Evolutionary conservation across 257 asterid genomes (phyloP).

Genomic region (Rubia yunnanensis): DNA sequence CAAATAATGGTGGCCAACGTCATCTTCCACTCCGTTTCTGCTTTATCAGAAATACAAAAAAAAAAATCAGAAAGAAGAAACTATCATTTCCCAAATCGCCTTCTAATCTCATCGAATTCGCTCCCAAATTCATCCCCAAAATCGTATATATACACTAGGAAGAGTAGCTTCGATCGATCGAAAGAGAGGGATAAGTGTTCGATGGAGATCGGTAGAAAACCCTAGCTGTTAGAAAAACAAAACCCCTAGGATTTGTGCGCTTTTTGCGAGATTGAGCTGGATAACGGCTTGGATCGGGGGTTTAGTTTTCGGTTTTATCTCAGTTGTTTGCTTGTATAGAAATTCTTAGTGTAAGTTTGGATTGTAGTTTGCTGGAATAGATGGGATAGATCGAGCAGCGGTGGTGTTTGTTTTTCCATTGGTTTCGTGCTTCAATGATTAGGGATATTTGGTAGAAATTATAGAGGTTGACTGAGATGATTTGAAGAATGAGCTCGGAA

Average conservation of each 20-base stretch:
- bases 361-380: background rate
- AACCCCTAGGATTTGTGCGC: conserved; percentile 12
- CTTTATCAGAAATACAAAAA: background rate
- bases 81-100: background rate
- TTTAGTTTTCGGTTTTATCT: conserved; percentile 13
- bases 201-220: conserved; percentile 20
- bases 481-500: conserved; percentile 55
- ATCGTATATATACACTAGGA: conserved; percentile 7
- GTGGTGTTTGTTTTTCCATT: conserved; percentile 19
- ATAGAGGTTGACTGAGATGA: conserved; percentile 8
- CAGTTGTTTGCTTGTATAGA: background rate
- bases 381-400: conserved; percentile 13
- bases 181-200: background rate
- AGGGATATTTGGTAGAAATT: conserved; percentile 14
- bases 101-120: conserved; percentile 5
- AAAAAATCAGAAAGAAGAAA: background rate
- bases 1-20: conserved; percentile 23
- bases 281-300: conserved; percentile 23
- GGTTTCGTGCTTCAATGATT: conserved; percentile 21
- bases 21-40: conserved; percentile 28
- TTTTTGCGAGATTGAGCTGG: conserved; percentile 26
- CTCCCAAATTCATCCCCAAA: conserved; percentile 12
- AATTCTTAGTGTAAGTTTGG: background rate
- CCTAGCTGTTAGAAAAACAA: conserved; percentile 19
- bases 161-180: conserved; percentile 26